Evolutionary conservation across 1,284 basidiomycete species (phyloP).

Genomic region (Ceratobasidium papillatum): DNA sequence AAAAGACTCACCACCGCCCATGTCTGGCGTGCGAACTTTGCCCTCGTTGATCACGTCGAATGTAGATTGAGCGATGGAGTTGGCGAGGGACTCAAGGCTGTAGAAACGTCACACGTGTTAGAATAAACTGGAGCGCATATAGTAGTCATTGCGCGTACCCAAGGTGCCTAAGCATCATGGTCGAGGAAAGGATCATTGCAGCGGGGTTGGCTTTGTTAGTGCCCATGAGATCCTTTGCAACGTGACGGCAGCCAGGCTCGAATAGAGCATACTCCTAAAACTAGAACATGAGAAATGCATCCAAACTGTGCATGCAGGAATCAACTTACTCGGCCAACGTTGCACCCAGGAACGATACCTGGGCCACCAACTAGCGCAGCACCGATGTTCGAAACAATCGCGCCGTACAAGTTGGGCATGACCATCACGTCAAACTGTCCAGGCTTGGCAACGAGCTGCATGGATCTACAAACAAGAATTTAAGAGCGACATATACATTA

Average conservation of each 20-base stretch:
- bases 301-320: conserved; percentile 21
- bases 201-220: conserved; percentile 97
- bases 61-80: conserved; percentile 91
- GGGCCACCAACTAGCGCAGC: conserved; percentile 98
- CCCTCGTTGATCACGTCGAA: conserved; percentile 93
- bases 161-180: conserved; percentile 99
- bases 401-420: conserved; percentile 74
- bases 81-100: conserved; percentile 92
- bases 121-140: conserved; percentile 28
- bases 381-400: conserved; percentile 98
- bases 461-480: conserved; percentile 67
- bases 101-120: not conserved
- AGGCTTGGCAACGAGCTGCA: conserved; percentile 97
- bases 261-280: conserved; percentile 94
- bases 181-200: conserved; percentile 96
- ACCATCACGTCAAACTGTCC: conserved; percentile 98
- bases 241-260: conserved; percentile 98
- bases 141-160: conserved; percentile 63
- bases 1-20: conserved; percentile 84
- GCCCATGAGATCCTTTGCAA: conserved; percentile 98
- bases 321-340: conserved; percentile 85
- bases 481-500: conserved; percentile 19
- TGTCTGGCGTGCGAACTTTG: conserved; percentile 92
- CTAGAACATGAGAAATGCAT: not conserved
- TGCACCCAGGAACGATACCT: conserved; percentile 97